Evolutionary conservation across 1,284 basidiomycete species (phyloP).

Genomic region (Rhizoctonia solani): DNA sequence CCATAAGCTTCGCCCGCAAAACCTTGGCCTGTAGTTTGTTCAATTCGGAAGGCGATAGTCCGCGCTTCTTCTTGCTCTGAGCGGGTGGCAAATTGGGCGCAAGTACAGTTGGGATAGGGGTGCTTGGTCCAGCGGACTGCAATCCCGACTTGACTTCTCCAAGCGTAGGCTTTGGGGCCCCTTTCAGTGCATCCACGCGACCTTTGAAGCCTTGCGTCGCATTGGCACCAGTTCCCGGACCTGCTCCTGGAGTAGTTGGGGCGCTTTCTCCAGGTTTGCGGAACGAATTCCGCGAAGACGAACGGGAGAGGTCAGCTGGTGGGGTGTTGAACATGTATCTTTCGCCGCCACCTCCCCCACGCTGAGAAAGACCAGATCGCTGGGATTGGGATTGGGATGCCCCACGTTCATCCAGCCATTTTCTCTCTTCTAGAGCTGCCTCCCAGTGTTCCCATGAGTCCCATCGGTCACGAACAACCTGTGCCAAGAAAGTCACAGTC

Average conservation of each 20-base stretch:
- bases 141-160: conserved; percentile 29
- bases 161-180: conserved; percentile 38
- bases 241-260: conserved; percentile 46
- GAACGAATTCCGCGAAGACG: conserved; percentile 65
- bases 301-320: conserved; percentile 40
- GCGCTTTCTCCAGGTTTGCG: conserved; percentile 72
- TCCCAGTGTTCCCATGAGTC: conserved; percentile 29
- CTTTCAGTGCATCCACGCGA: conserved; percentile 44
- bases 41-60: conserved; percentile 54
- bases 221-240: conserved; percentile 15
- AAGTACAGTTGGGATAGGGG: conserved; percentile 88
- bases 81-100: conserved; percentile 60
- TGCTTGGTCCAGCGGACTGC: conserved; percentile 47
- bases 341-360: conserved; percentile 29
- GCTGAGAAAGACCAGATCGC: background rate
- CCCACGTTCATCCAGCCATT: conserved; percentile 22
- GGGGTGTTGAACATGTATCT: conserved; percentile 48
- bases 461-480: conserved; percentile 32
- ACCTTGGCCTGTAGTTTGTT: conserved; percentile 95
- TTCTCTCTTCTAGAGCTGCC: conserved; percentile 20
- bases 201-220: conserved; percentile 38
- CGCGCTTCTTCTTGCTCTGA: conserved; percentile 28
- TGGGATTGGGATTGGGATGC: conserved; percentile 8
- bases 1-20: conserved; percentile 86
- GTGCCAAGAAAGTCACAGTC: background rate